Evolutionary conservation across 192 early-diverging fungal species (phyloP).

Genomic region (Mortierella claussenii): DNA sequence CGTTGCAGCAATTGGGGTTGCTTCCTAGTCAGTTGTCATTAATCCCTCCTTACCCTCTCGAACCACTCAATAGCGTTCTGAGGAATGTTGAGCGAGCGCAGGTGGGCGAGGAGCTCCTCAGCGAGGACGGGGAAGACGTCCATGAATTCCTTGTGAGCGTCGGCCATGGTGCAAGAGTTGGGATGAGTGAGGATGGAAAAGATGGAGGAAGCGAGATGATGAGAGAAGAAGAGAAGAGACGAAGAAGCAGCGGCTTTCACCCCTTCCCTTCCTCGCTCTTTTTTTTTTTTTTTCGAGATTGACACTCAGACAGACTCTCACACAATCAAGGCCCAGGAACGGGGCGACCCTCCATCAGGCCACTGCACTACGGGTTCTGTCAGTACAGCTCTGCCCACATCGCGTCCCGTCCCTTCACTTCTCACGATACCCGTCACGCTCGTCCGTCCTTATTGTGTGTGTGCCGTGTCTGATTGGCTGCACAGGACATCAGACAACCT

Average conservation of each 20-base stretch:
- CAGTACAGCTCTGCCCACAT: too few species aligned
- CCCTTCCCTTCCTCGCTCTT: too few species aligned
- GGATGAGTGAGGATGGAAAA: not conserved
- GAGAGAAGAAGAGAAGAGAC: not conserved
- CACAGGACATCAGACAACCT: slow-evolving; percentile 8
- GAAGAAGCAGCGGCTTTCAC: not conserved
- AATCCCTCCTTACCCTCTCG: slow-evolving; percentile 55
- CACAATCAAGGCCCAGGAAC: too few species aligned
- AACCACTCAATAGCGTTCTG: slow-evolving; percentile 75
- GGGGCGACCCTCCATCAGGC: too few species aligned
- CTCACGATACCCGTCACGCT: too few species aligned
- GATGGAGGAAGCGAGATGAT: not conserved
- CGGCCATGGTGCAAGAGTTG: slow-evolving; percentile 13
- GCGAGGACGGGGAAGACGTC: slow-evolving; percentile 79
- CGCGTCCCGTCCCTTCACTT: too few species aligned
- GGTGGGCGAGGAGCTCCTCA: slow-evolving; percentile 78
- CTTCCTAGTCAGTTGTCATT: too few species aligned
- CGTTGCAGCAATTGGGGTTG: too few species aligned
- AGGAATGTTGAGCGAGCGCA: slow-evolving; percentile 74
- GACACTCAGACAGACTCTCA: too few species aligned
- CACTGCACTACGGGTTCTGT: too few species aligned
- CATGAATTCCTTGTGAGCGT: slow-evolving; percentile 68
- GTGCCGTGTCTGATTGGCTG: slow-evolving; percentile 17
- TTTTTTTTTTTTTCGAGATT: too few species aligned
- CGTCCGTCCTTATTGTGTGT: too few species aligned